These are phyloP conservation scores for Trametopsis cervina DNA, from an alignment of 768 basidiomycete genomes.

Conservation along the genomic window DNA sequence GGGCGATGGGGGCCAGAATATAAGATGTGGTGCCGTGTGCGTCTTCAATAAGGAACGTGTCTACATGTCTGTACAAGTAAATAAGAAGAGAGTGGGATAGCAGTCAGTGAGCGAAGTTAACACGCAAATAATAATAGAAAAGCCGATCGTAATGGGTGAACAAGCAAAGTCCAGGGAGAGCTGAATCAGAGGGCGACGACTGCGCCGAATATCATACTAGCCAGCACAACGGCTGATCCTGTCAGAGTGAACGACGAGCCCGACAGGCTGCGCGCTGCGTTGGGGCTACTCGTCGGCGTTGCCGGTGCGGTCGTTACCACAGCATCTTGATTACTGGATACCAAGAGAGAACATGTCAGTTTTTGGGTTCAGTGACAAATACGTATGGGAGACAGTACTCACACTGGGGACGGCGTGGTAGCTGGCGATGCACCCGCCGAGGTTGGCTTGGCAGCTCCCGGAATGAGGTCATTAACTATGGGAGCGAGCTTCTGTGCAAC, in stretches of 20 bases:
- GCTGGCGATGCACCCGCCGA: neutral
- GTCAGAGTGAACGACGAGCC: neutral
- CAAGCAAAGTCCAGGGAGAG: too few relatives aligned
- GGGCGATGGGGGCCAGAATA: too few relatives aligned
- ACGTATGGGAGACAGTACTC: neutral
- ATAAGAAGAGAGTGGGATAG: too few relatives aligned
- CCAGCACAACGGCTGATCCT: neutral
- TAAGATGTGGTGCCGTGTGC: neutral
- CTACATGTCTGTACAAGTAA: too few relatives aligned
- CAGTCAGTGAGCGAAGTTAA: too few relatives aligned
- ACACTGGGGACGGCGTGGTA: neutral
- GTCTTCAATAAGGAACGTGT: too few relatives aligned
- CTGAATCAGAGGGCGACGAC: conserved; percentile 5
- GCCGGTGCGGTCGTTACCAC: neutral
- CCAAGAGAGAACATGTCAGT: too few relatives aligned
- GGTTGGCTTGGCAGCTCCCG: too few relatives aligned
- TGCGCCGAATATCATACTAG: conserved; percentile 6
- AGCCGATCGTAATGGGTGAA: too few relatives aligned
- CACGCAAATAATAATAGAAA: too few relatives aligned
- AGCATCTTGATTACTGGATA: too few relatives aligned
- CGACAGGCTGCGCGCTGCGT: neutral
- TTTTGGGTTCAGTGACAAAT: too few relatives aligned
- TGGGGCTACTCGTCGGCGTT: neutral
- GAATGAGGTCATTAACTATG: neutral
- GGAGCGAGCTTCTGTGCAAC: neutral